phyloP scores from a whole-genome alignment of 2,329 filamentous ascomycete genomes.

The Fusarium sp. region DNA sequence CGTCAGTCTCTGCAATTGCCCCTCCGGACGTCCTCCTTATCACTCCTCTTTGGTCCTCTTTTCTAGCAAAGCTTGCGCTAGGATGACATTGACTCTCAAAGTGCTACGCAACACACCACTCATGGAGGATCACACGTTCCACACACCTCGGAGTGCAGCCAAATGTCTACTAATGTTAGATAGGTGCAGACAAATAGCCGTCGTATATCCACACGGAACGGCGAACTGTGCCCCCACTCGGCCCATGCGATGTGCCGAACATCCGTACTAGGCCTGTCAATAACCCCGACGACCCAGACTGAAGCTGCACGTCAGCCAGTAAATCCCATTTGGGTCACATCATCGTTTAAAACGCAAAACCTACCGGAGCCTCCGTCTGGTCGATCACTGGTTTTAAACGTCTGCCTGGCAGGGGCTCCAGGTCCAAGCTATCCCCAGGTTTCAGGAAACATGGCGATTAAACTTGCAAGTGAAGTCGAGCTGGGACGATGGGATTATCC shows the following conservation, averaged over 20 bases:
- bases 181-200: slow-evolving; percentile 20
- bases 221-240: slow-evolving; percentile 34
- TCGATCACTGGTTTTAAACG: slow-evolving; percentile 31
- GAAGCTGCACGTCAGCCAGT: slow-evolving; percentile 26
- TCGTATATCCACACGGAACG: slow-evolving; percentile 30
- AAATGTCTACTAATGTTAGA: slow-evolving; percentile 20
- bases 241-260: slow-evolving; percentile 45
- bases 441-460: background rate
- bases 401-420: slow-evolving; percentile 18
- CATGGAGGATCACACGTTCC: slow-evolving; percentile 8
- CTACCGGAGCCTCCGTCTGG: slow-evolving; percentile 19
- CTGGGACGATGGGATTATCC: background rate
- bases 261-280: slow-evolving; percentile 37
- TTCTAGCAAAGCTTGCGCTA: slow-evolving; percentile 24
- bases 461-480: background rate
- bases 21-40: slow-evolving; percentile 29
- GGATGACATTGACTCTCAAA: slow-evolving; percentile 17
- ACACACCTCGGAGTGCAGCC: slow-evolving; percentile 25
- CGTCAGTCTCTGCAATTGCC: slow-evolving; percentile 8
- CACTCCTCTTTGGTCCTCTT: slow-evolving; percentile 28
- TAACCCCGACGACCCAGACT: slow-evolving; percentile 38
- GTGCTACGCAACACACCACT: slow-evolving; percentile 19
- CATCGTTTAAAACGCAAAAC: slow-evolving; percentile 21
- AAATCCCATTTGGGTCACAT: slow-evolving; percentile 26
- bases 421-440: background rate